These are phyloP conservation scores for Aspergillus incahuasiensis DNA, from an alignment of 495 filamentous ascomycete species.

Conservation along the genomic window DNA sequence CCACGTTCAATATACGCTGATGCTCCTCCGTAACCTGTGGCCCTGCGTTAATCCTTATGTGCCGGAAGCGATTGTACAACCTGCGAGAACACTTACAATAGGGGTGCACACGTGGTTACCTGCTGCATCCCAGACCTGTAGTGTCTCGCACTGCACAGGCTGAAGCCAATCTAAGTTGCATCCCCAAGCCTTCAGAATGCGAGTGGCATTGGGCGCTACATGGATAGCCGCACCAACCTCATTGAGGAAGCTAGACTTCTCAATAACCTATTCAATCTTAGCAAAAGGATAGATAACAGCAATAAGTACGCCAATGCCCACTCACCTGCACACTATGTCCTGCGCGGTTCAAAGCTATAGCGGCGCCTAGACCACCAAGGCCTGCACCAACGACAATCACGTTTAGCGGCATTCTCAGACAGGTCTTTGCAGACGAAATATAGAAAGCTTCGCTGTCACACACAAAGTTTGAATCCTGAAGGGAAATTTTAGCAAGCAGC, in stretches of 20 bases:
- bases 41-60: neutral
- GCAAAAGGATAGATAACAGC: neutral
- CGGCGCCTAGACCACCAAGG: slow-evolving; percentile 53
- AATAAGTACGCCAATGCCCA: neutral
- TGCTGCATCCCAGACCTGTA: slow-evolving; percentile 15
- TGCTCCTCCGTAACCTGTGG: slow-evolving; percentile 17
- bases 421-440: neutral
- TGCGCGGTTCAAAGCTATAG: slow-evolving; percentile 47
- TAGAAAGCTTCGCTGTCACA: neutral
- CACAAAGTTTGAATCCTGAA: neutral
- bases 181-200: slow-evolving; percentile 41
- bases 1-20: slow-evolving; percentile 9
- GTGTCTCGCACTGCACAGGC: slow-evolving; percentile 12
- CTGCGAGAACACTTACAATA: slow-evolving; percentile 7
- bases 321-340: slow-evolving; percentile 47
- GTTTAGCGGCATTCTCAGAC: slow-evolving; percentile 27
- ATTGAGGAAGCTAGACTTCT: slow-evolving; percentile 44
- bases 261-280: slow-evolving; percentile 34
- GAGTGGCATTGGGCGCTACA: slow-evolving; percentile 46
- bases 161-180: slow-evolving; percentile 36
- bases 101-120: slow-evolving; percentile 5
- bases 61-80: neutral
- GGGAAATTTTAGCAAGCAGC: neutral
- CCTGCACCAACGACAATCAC: slow-evolving; percentile 54
- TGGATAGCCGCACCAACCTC: slow-evolving; percentile 53